Base-by-base conservation (phyloP, 352 stramenopile species). In the Phytopythium aichiense region DNA sequence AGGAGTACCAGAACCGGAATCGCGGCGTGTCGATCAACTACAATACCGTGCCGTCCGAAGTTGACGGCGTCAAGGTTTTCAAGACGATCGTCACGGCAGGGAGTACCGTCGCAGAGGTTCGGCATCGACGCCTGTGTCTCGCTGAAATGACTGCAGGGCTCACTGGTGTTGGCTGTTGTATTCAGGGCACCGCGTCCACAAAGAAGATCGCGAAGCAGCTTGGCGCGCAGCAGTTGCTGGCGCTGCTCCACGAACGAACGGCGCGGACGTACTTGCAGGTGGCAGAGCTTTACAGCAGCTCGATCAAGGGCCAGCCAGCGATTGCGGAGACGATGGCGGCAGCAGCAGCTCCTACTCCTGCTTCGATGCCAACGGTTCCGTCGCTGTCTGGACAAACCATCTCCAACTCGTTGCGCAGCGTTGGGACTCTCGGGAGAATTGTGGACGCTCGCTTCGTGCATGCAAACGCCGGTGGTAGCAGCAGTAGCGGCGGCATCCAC, bases 191-290 rank as follows among this genome's bases (percentile, higher is more conserved):
- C 54, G 86, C 81, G 9, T 81, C 82, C 16, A 92, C 84, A 7
- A 95, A 95, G 60, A 89, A 90, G 60, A 74, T 90, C 28, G 77
- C 86, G 22, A 95, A 93, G 72, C 86, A 95, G 52, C 69, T 88
- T 37, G 83, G 78, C 33, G 84, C 86, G 0, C 86, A 95, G 66
- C 70, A 84, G 22, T 68, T 93, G 46, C 71, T 95, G 13, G 71
- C 72, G n/a, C 31, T 85, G 54, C 66, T 95, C 13, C 81, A 93
- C 33, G 69, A 89, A 56, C 77, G 67, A 20, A 76, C 71, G 2
- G 67, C 67, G 7, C 72, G 60, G 31, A 77, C 70, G 31, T 93
- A 91, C 45, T 50, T 81, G 31, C 71, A 88, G 58, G 73, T 93
- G n/a, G 80, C 80, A 1, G 80, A 91, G 23, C 63, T 90, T 38